Base-by-base conservation (phyloP, 2,329 filamentous ascomycete species). In the Aspergillus sp. region DNA sequence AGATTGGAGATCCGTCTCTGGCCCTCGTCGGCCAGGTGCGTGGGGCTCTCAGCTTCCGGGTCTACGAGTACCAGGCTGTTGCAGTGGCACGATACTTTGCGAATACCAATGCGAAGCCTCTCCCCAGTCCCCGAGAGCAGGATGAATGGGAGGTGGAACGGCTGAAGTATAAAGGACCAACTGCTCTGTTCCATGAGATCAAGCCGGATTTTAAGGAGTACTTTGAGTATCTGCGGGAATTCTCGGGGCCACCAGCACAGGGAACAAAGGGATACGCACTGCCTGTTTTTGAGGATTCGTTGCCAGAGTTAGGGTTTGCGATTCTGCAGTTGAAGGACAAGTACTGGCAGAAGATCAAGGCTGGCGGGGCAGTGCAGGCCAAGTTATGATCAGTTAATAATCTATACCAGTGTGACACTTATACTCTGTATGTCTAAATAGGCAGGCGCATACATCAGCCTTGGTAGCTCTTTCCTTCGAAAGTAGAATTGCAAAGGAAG, bases 241-340 rank as follows among this genome's bases (percentile, higher is more conserved):
- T 79, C 15, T 76, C 77, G 1, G 77, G 77, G 0, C 68, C 75
- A 2, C 73, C 77, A 6, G 70, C 68, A 0, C 57, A 66, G 4
- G 75, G 70, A 1, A 76, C 73, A 1, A 70, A 64, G 0, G 74
- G 71, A 1, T 70, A 75, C 15, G 59, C 61, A 7, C 60, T 80
- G 45, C 73, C 75, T 2, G 66, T 64, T 0, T 80, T 75, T 56
- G 73, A 77, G 19, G 67, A 72, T 11, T 66, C 66, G 12, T 75
- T 73, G 73, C 61, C 56, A n/a, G 64, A 69, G 17, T 45, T 60
- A 41, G 64, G 52, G 17, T 64, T 67, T 44, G 62, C 60, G 27
- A 58, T 66, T 14, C 48, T 66, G 7, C 52, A 58, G n/a, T 37
- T 58, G 9, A 67, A 66, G 31, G 62, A 66, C 31, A 51, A 50